A percentile compares a stretch with the other conserved stretches of the same genome.
These are phyloP conservation scores for Ajuga reptans DNA, from an alignment of 305 asterid species.

Conservation along the genomic window DNA sequence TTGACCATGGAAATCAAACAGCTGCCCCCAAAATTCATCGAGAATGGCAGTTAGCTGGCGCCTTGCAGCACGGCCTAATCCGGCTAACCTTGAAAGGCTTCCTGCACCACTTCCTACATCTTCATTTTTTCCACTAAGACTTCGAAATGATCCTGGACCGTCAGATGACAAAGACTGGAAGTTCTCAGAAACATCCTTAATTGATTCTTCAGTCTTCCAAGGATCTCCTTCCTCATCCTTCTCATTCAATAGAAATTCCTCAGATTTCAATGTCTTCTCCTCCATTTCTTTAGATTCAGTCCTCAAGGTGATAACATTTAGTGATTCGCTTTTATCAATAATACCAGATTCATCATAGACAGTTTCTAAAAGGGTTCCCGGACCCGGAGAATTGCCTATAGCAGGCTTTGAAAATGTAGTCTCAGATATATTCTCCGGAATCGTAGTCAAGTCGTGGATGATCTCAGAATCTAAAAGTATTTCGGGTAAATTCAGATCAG, in stretches of 20 bases:
- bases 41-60: conserved; percentile 63
- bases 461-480: conserved; percentile 42
- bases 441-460: conserved; percentile 29
- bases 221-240: conserved; percentile 47
- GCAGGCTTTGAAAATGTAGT: conserved; percentile 28
- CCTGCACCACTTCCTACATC: conserved; percentile 81
- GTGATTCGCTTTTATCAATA: conserved; percentile 34
- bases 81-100: conserved; percentile 76
- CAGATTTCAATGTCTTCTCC: conserved; percentile 41
- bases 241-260: conserved; percentile 36
- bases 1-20: conserved; percentile 75
- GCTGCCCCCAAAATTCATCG: conserved; percentile 92
- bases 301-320: conserved; percentile 21
- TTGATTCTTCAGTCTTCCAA: conserved; percentile 54
- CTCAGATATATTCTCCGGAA: conserved; percentile 49
- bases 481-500: conserved; percentile 51
- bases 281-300: conserved; percentile 31
- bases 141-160: conserved; percentile 76
- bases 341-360: conserved; percentile 27
- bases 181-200: conserved; percentile 41
- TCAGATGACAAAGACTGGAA: conserved; percentile 44
- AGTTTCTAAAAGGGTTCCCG: conserved; percentile 26
- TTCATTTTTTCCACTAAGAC: conserved; percentile 56
- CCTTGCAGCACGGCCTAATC: conserved; percentile 93
- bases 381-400: conserved; percentile 26